Evolutionary conservation across 768 basidiomycete species (phyloP).

Genomic region (Hericium coralloides): DNA sequence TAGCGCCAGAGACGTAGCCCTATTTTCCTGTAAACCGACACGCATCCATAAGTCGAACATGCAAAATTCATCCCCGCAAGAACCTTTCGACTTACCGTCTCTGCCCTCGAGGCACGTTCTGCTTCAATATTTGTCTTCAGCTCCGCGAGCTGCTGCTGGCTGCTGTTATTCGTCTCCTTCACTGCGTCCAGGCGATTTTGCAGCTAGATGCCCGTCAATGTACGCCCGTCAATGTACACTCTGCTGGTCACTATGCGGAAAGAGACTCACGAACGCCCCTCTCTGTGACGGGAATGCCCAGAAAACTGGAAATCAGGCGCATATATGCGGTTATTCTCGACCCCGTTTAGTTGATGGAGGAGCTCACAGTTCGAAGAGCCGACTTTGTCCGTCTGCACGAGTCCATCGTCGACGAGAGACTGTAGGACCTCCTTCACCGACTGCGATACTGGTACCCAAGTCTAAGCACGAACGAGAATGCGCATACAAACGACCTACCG

Average conservation of each 20-base stretch:
- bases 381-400: constrained; percentile 87
- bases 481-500: constrained; percentile 34
- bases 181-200: constrained; percentile 44
- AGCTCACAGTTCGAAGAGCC: constrained; percentile 82
- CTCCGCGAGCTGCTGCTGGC: constrained; percentile 42
- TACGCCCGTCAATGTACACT: background rate
- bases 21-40: constrained; percentile 37
- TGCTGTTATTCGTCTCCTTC: constrained; percentile 34
- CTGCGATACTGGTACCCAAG: constrained; percentile 56
- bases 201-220: constrained; percentile 29
- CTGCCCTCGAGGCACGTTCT: constrained; percentile 46
- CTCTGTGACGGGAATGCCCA: constrained; percentile 94
- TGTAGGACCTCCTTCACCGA: constrained; percentile 89
- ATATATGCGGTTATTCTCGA: constrained; percentile 14
- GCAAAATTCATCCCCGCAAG: background rate
- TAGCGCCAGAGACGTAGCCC: constrained; percentile 42
- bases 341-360: constrained; percentile 16
- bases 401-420: constrained; percentile 76
- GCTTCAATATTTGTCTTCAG: constrained; percentile 35
- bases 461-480: background rate
- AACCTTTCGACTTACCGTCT: constrained; percentile 37
- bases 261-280: constrained; percentile 55
- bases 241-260: background rate
- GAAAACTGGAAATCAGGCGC: constrained; percentile 48
- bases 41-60: background rate